Evolutionary conservation across 345 rosid genomes (phyloP).

Genomic region (Rhizophora apiculata): DNA sequence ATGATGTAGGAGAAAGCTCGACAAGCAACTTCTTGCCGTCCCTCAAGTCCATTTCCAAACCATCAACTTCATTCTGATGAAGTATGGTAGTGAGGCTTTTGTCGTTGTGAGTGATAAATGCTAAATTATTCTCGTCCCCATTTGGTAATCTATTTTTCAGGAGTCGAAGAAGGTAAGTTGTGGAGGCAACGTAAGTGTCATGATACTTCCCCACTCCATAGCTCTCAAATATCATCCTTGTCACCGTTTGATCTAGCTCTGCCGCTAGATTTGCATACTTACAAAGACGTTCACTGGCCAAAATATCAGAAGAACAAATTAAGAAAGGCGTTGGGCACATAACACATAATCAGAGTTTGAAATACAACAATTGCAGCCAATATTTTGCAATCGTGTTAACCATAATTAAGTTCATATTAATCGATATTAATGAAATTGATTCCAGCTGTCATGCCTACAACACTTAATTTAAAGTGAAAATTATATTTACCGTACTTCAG

Average conservation of each 20-base stretch:
- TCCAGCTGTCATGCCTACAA: no score
- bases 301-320: neutral
- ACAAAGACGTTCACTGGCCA: constrained; percentile 18
- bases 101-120: constrained; percentile 45
- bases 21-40: constrained; percentile 43
- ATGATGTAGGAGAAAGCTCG: constrained; percentile 47
- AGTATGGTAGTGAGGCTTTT: constrained; percentile 54
- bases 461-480: no score
- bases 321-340: neutral
- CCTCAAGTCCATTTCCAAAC: constrained; percentile 45
- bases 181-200: constrained; percentile 35
- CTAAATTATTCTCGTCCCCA: constrained; percentile 39
- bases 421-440: no score
- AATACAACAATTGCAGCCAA: no score
- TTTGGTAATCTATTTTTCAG: constrained; percentile 40
- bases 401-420: no score
- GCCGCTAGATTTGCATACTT: constrained; percentile 40
- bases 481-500: no score
- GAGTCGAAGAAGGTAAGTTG: constrained; percentile 46
- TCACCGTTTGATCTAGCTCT: constrained; percentile 44
- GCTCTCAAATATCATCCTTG: constrained; percentile 61
- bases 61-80: constrained; percentile 55
- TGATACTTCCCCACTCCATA: constrained; percentile 43
- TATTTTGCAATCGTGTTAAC: no score
- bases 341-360: no score